These are phyloP conservation scores for Trametes gibbosa DNA, from an alignment of 768 basidiomycete genomes.

Conservation along the genomic window DNA sequence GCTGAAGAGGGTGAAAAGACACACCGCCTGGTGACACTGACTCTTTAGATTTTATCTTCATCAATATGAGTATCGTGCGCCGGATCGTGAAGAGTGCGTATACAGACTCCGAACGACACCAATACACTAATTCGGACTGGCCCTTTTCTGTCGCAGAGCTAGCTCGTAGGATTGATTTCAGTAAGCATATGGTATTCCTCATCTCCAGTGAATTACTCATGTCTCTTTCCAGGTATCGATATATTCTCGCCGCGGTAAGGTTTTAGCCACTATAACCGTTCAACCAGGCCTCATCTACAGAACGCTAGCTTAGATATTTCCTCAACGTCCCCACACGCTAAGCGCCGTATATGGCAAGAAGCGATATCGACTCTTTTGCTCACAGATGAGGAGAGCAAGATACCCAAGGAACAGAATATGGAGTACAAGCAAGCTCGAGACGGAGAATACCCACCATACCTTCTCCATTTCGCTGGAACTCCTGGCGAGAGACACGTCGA, in stretches of 20 bases:
- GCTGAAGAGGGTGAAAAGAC: neutral
- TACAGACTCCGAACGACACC: no score
- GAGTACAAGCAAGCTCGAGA: slow-evolving; percentile 55
- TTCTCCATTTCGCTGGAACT: slow-evolving; percentile 59
- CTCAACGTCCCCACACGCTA: slow-evolving; percentile 54
- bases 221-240: slow-evolving; percentile 55
- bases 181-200: slow-evolving; percentile 37
- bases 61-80: slow-evolving; percentile 51
- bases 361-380: slow-evolving; percentile 64
- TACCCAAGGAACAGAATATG: slow-evolving; percentile 58
- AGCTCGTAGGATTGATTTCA: slow-evolving; percentile 69
- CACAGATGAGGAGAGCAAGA: slow-evolving; percentile 54
- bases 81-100: slow-evolving; percentile 58
- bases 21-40: neutral
- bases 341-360: slow-evolving; percentile 79
- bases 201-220: neutral
- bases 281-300: neutral
- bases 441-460: slow-evolving; percentile 64
- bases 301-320: slow-evolving; percentile 56
- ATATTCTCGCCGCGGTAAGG: slow-evolving; percentile 72
- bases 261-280: neutral
- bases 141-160: slow-evolving; percentile 38
- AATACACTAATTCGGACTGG: no score
- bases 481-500: slow-evolving; percentile 74
- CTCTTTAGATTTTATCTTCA: slow-evolving; percentile 58